Base-by-base conservation (phyloP, 2,329 filamentous ascomycete species). In the Diaporthe longicolla region DNA sequence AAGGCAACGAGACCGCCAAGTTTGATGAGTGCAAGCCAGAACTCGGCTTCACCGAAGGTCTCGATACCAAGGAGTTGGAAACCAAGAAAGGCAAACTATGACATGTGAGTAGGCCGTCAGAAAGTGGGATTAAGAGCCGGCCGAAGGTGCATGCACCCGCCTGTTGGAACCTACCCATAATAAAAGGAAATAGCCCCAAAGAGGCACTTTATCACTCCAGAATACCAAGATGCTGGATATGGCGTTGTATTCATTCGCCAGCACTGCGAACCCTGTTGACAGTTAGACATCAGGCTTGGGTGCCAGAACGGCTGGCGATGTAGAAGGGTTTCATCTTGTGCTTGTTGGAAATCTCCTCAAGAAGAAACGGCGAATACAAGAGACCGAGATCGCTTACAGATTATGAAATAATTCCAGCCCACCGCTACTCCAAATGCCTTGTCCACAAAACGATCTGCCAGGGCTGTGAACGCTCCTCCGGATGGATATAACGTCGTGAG, bases 11-110 rank as follows among this genome's bases (percentile, higher is more conserved):
- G 84, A 1, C 92, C 92, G 4, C 91, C 80, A 7, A 95, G 87
- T 80, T 95, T 95, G 79, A 95, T 83, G 21, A 93, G 87, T 0
- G 93, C 92, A 73, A 95, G 89, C 92, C 93, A 95, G 79, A 95
- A 95, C 79, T 96, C 94, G 13, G 93, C 90, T 80, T 95, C 93
- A 19, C 93, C 93, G 80, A 95, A 95, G 4, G 92, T 90, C 77
- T 92, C 90, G 1, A 95, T 91, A 1, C 93, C 93, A 1, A 95
- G 84, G 45, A 95, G 86, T 78, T 95, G 93, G 74, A 95, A 90
- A 0, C 84, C 86, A 0, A 92, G 85, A 76, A 95, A 93, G 0
- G 90, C 83, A n/a, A 81, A 82, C 85, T 75, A 48, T 32, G 24
- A 17, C 37, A 4, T 29, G 45, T 63, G 13, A 71, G 68, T 19